Evolutionary conservation across 176 grass and related monocot species (phyloP), one percentile per base, ranked within the genome.

Genomic region (Carex littledalei): DNA sequence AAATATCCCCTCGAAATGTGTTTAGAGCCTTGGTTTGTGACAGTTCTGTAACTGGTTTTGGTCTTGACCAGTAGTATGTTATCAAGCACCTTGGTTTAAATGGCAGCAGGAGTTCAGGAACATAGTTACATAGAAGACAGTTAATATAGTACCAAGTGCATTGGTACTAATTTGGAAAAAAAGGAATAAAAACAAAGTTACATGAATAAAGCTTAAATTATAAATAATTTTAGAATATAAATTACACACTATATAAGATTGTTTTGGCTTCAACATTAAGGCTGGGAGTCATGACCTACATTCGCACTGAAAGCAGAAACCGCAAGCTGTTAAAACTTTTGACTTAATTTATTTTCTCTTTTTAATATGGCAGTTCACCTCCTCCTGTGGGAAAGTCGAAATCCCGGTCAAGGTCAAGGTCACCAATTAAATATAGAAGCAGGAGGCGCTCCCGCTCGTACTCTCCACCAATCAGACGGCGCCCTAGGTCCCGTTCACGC

Each of bases 381-480:
- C 93, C 92, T 81, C 88, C 85, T 72, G 66, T 62, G 24, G 87
- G 68, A 17, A 55, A 69, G 54, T 87, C 88, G 66, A 90, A 80
- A 89, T 98, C 95, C 43, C 89, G 91, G 82, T 91, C 94, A 79
- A 89, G 88, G 43, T 98, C 96, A 84, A 88, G 93, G 66, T 98
- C 96, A 67, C 96, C 96, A 89, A 92, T 98, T 60, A 98, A 87
- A 88, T 98, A 94, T 81, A 89, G 41, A 85, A 80, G 89, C 73
- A 94, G 88, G 26, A 92, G 93, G 81, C 86, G 88, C 45, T 94
- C 93, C 18, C 85, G 86, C 50, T 95, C 96, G 18, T 89, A 92
- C 59, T 95, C 93, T 22, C 93, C 95, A 22, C 86, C 87, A 82
- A 54, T 88, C 67, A 95, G 93, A 81, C 89, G 50, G 67, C 67